phyloP scores from a whole-genome alignment of 805 yeast genomes.

The Zygoascus bituminiphila region DNA sequence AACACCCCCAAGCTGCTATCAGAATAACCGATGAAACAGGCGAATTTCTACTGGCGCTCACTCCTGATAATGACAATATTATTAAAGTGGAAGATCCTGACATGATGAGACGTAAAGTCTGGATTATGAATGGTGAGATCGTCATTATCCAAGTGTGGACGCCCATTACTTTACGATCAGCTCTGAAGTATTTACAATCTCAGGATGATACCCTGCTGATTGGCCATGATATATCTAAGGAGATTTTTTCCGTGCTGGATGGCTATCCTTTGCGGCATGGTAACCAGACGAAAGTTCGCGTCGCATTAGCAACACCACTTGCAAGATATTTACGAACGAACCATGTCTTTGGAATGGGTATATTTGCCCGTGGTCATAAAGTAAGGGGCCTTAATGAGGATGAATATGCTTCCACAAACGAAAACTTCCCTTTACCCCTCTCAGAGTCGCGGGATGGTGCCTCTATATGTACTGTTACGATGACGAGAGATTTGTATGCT shows the following conservation, averaged over 20 bases:
- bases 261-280: slow-evolving; percentile 1
- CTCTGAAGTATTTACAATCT: neutral
- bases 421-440: too few species aligned
- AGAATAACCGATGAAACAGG: slow-evolving; percentile 42
- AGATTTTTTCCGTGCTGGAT: neutral
- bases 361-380: neutral
- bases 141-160: neutral
- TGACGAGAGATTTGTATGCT: slow-evolving; percentile 3
- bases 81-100: neutral
- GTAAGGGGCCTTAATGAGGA: too few species aligned
- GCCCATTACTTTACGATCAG: neutral
- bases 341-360: neutral
- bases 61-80: neutral
- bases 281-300: neutral
- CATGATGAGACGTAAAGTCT: neutral
- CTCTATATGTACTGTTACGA: neutral
- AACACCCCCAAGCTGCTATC: slow-evolving; percentile 11
- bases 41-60: slow-evolving; percentile 39
- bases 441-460: too few species aligned
- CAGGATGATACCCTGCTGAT: neutral
- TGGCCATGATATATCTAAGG: neutral
- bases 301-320: neutral
- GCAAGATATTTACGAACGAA: neutral
- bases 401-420: too few species aligned
- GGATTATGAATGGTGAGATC: neutral